Evolutionary conservation across 495 filamentous ascomycete species (phyloP), one percentile per base, ranked within the genome.

Genomic region (Melanomma pulvis-pyrius): DNA sequence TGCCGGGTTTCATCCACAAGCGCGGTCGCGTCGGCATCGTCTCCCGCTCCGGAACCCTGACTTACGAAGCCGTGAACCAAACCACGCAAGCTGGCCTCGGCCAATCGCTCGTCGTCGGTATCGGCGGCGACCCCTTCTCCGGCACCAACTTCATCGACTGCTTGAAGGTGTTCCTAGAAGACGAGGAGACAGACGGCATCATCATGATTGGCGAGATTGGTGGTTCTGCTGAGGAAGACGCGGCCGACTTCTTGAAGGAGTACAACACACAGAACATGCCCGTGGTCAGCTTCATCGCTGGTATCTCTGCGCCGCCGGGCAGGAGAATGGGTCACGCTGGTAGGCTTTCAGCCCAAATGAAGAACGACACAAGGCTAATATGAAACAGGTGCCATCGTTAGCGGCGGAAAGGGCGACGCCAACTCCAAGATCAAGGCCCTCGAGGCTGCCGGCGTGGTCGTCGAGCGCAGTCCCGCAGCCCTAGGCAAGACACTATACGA

Each of bases 151-250:
- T 98, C 83, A 98, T 97, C 80, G 94, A 98, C 84, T 97, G 94
- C 85, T 83, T 98, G 74, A 89, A 90, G 69, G 91, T 98, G 74
- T 98, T 98, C 87, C 83, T 98, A 68, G 83, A 94, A 78, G 96
- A 98, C 79, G 85, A 89, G 75, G 93, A 96, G 79, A 98, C 94
- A 46, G 96, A 98, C 74, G 94, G 94, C 78, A 98, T 98, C 74
- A 97, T 98, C 82, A 97, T 98, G 94, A 98, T 98, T 76, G 94
- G 94, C 77, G 94, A 98, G 83, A 98, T 98, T 74, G 94, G 94
- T 78, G 94, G 94, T 67, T 91, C 90, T 54, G 94, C 94, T 53
- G 94, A 98, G 81, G 94, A 98, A 81, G 96, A 98, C 68, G 93
- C 94, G 21, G 92, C 93, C 71, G 94, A 98, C 68, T 98, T 93